phyloP scores from a whole-genome alignment of 768 basidiomycete species.

The Xerocomellus intermedius region DNA sequence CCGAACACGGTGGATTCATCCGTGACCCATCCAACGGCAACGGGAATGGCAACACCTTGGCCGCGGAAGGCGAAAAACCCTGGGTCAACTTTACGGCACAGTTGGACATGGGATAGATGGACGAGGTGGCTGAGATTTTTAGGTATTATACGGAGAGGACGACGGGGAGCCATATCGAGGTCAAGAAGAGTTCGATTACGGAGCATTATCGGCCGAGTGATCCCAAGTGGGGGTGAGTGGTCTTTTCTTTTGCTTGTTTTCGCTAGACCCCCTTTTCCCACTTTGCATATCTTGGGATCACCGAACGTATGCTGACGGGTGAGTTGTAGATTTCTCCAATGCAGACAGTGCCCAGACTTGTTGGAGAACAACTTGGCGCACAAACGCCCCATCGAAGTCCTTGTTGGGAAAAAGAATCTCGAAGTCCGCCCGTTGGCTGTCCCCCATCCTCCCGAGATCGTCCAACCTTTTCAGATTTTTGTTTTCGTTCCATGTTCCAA shows the following conservation, averaged over 20 bases:
- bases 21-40: constrained; percentile 57
- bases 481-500: neutral
- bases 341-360: constrained; percentile 94
- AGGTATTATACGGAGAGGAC: constrained; percentile 96
- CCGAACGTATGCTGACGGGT: neutral
- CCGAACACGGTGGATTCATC: constrained; percentile 95
- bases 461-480: neutral
- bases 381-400: constrained; percentile 93
- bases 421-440: constrained; percentile 91
- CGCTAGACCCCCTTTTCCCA: too few relatives aligned
- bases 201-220: constrained; percentile 96
- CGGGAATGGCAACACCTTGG: neutral
- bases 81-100: constrained; percentile 92
- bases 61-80: constrained; percentile 22
- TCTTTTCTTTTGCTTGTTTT: neutral
- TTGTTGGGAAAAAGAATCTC: constrained; percentile 97
- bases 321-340: constrained; percentile 73
- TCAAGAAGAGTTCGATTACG: constrained; percentile 96
- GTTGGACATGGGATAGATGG: constrained; percentile 98
- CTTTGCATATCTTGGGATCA: neutral
- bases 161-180: constrained; percentile 93
- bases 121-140: constrained; percentile 93
- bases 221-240: constrained; percentile 92
- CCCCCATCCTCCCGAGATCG: neutral
- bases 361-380: constrained; percentile 92